Conservation (phyloP, 192 early-diverging fungal species). For the Linnemannia elongata region DNA sequence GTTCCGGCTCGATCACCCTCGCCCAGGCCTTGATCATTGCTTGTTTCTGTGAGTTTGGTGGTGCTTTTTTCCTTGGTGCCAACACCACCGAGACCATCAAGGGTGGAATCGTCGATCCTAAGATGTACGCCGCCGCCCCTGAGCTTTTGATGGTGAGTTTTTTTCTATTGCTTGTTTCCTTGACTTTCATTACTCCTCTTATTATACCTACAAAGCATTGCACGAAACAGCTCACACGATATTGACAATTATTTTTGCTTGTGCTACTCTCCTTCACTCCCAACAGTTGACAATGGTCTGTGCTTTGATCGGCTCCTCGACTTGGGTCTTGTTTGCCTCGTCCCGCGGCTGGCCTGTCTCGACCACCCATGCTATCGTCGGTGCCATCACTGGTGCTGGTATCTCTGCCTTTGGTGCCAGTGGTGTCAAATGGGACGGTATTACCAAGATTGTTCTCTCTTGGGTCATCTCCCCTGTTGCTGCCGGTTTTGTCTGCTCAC, state of each 20-base stretch:
- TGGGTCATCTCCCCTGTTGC: constrained; percentile 84
- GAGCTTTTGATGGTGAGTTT: constrained; percentile 75
- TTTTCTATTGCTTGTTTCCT: not conserved
- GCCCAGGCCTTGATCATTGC: constrained; percentile 82
- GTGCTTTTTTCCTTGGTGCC: constrained; percentile 80
- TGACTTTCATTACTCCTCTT: no score
- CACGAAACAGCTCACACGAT: not conserved
- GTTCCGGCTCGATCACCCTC: constrained; percentile 82
- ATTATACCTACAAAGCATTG: not conserved
- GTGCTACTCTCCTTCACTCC: constrained; percentile 33
- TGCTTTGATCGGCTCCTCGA: constrained; percentile 80
- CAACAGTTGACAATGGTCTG: constrained; percentile 82
- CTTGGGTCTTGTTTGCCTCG: constrained; percentile 83
- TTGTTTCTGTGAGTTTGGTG: constrained; percentile 84
- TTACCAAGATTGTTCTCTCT: constrained; percentile 48
- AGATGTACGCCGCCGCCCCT: constrained; percentile 68
- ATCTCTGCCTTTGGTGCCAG: constrained; percentile 78
- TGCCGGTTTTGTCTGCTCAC: constrained; percentile 73
- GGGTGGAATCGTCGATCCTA: constrained; percentile 74
- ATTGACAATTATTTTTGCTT: not conserved
- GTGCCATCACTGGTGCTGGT: constrained; percentile 82
- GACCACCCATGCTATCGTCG: constrained; percentile 89
- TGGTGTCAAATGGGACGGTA: constrained; percentile 71
- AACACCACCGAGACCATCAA: constrained; percentile 84
- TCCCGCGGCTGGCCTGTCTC: constrained; percentile 80